phyloP scores from a whole-genome alignment of 1,284 basidiomycete species.

The Stereum hirsutum region DNA sequence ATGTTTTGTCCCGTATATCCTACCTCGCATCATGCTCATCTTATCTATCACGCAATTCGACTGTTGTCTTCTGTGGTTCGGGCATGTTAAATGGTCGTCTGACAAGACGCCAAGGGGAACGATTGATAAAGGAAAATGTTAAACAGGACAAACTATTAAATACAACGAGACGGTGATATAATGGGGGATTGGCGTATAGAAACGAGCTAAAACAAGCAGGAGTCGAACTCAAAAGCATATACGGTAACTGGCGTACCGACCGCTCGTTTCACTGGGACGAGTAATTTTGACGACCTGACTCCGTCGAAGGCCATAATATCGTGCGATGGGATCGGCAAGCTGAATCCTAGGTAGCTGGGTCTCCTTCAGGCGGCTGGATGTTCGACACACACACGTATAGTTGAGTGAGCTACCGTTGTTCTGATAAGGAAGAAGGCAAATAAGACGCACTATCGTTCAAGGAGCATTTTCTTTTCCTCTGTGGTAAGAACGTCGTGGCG shows the following conservation, averaged over 20 bases:
- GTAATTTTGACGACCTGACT: conserved; percentile 99
- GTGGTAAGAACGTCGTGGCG: conserved; percentile 83
- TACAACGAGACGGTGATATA: too few species aligned
- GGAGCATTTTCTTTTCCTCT: conserved; percentile 82
- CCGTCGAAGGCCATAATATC: conserved; percentile 92
- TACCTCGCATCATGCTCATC: too few species aligned
- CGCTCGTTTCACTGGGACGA: conserved; percentile 92
- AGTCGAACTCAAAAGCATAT: conserved; percentile 80
- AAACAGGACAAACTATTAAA: too few species aligned
- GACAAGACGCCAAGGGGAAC: too few species aligned
- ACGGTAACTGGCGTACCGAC: conserved; percentile 89
- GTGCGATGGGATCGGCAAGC: conserved; percentile 90
- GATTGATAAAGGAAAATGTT: too few species aligned
- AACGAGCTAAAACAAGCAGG: too few species aligned
- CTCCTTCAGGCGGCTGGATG: conserved; percentile 85
- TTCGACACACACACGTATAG: background rate
- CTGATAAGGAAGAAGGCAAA: conserved; percentile 8
- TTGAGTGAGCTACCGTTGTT: too few species aligned
- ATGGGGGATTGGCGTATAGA: too few species aligned
- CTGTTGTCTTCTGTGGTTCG: too few species aligned
- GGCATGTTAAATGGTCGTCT: too few species aligned
- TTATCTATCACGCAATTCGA: too few species aligned
- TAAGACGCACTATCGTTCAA: conserved; percentile 84
- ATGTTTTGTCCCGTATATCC: too few species aligned
- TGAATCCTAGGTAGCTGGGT: conserved; percentile 98